These are phyloP conservation scores for Panellus pusillus DNA, from an alignment of 768 basidiomycete genomes.

Conservation along the genomic window DNA sequence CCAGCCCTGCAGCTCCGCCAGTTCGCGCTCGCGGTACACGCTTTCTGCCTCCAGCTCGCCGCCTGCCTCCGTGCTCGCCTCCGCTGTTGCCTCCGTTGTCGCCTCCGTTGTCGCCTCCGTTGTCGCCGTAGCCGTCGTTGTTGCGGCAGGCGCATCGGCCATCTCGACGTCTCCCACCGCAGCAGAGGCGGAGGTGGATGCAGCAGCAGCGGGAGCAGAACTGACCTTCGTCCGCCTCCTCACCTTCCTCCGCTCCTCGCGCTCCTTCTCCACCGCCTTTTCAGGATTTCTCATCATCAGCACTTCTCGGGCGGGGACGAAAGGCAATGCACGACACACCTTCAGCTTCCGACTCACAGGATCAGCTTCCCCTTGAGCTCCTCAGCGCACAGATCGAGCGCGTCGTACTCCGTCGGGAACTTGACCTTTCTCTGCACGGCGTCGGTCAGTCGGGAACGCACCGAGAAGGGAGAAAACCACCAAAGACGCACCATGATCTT, in stretches of 20 bases:
- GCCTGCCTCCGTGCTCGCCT: conserved; percentile 31
- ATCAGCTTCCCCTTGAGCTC: conserved; percentile 72
- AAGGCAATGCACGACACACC: conserved; percentile 5
- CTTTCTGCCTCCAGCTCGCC: conserved; percentile 67
- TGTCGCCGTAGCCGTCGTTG: conserved; percentile 22
- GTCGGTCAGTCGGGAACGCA: not conserved
- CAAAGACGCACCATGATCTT: conserved; percentile 83
- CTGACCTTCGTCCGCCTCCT: conserved; percentile 67
- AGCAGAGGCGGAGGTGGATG: no score
- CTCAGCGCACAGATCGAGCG: conserved; percentile 76
- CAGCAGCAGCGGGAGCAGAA: conserved; percentile 23
- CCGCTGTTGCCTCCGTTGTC: conserved; percentile 23
- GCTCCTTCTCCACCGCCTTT: conserved; percentile 81
- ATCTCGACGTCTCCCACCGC: conserved; percentile 53
- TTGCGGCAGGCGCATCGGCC: conserved; percentile 31
- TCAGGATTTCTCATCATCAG: no score
- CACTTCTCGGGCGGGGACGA: no score
- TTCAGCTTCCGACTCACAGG: conserved; percentile 73
- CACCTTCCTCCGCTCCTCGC: conserved; percentile 79
- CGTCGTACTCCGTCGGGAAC: conserved; percentile 88
- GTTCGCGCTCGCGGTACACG: conserved; percentile 64
- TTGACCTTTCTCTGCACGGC: conserved; percentile 77
- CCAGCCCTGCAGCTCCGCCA: conserved; percentile 60
- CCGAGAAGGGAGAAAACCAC: no score
- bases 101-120: conserved; percentile 27